Conservation (phyloP, 176 grass and related monocot genomes). For the Ananas comosus region DNA sequence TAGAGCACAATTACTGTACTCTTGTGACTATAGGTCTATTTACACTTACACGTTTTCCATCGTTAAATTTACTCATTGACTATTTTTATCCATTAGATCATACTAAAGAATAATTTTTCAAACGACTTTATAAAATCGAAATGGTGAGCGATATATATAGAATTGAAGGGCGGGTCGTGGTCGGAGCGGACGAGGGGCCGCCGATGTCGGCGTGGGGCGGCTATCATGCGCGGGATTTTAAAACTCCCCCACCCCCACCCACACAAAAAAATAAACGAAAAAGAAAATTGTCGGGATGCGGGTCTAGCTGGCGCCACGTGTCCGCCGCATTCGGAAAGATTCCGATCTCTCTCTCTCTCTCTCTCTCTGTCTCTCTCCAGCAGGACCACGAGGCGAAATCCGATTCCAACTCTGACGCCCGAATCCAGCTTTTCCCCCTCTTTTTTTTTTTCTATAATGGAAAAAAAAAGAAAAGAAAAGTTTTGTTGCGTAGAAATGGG, state of each 20-base stretch:
- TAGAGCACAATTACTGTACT: too few relatives aligned
- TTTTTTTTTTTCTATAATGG: neutral
- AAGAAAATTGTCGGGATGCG: neutral
- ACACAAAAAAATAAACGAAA: neutral
- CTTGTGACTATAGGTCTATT: too few relatives aligned
- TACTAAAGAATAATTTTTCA: neutral
- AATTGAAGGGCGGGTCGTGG: neutral
- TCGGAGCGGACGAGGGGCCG: neutral
- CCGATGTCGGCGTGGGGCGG: conserved; percentile 22
- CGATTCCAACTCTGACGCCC: conserved; percentile 8
- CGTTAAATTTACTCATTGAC: too few relatives aligned
- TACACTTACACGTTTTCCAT: too few relatives aligned
- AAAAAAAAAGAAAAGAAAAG: too few relatives aligned
- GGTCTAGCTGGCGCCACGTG: conserved; percentile 12
- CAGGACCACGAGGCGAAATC: conserved; percentile 7
- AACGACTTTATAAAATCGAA: neutral
- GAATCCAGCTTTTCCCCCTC: conserved; percentile 19
- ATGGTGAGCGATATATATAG: neutral
- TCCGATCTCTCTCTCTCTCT: conserved; percentile 6
- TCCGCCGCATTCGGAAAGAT: conserved; percentile 8
- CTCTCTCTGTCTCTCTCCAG: conserved; percentile 4
- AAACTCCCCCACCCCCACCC: neutral
- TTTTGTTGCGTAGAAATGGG: too few relatives aligned
- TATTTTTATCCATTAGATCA: too few relatives aligned
- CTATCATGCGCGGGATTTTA: neutral